Evolutionary conservation across 2,329 filamentous ascomycete species (phyloP), one percentile per base, ranked within the genome.

Genomic region (Nothophoma quercina): DNA sequence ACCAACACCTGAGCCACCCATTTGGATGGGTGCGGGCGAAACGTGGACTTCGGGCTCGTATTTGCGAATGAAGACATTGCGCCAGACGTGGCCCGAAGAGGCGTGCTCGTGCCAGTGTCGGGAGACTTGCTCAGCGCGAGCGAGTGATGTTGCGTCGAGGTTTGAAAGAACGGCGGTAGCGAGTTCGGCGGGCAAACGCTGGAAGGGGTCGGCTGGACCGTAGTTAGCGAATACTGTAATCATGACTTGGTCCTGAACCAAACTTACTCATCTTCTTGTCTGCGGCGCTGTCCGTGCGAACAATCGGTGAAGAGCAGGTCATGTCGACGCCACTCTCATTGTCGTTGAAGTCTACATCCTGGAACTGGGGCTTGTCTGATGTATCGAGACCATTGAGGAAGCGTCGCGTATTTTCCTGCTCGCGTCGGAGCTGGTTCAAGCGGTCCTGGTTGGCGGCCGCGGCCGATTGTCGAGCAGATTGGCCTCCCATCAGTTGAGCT

Each of bases 31-130:
- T 12, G 75, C 69, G 3, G 78, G 78, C 13, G 75, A 71, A 23
- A 79, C 77, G 52, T 77, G 74, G 16, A 77, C 73, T 36, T 77
- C 73, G 25, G 77, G 68, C 67, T 78, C 68, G 63, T 84, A 86
- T 55, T 80, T 79, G 45, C 77, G 76, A 30, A 84, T 77, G 69
- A 88, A 88, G n/a, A 85, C 81, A 32, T 78, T 76, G 47, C 81
- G 82, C 86, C 86, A 88, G 35, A 88, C 83, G 59, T 85, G 81
- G 19, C 77, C 77, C 19, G 84, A 84, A 13, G 77, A 77, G 23
- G 83, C 83, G 53, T 83, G 75, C 16, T 77, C 73, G 55, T 79
- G 71, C 86, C 86, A 89, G 42, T 73, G 67, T 35, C 70, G 77
- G n/a, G 81, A 85, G 16, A 88, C 84, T 13, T 77, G 70, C 63